These are phyloP conservation scores for Penicillium turbatum DNA, from an alignment of 495 filamentous ascomycete species.

Conservation along the genomic window DNA sequence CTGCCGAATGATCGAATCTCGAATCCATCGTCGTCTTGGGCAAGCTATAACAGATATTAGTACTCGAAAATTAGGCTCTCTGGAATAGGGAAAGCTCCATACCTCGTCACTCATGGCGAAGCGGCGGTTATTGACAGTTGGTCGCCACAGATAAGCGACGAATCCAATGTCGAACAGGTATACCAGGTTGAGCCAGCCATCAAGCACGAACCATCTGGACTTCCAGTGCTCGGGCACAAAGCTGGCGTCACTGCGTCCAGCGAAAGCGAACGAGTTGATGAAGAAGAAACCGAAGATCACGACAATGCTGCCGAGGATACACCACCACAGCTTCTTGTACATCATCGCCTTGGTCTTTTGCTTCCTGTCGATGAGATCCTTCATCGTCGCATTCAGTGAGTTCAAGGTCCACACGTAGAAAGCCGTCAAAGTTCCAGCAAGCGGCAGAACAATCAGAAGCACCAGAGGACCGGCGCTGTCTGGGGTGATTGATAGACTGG, in stretches of 20 bases:
- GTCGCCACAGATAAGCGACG: constrained; percentile 95
- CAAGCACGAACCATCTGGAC: constrained; percentile 92
- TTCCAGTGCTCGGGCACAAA: constrained; percentile 97
- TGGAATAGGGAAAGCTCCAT: constrained; percentile 14
- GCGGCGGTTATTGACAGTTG: constrained; percentile 91
- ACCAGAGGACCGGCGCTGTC: constrained; percentile 71
- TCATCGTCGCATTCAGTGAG: constrained; percentile 89
- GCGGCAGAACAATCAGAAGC: constrained; percentile 89
- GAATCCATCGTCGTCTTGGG: constrained; percentile 97
- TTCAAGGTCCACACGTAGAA: constrained; percentile 99
- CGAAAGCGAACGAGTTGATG: constrained; percentile 91
- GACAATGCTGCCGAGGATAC: constrained; percentile 83
- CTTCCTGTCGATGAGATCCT: constrained; percentile 88
- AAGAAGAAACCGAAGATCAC: constrained; percentile 97
- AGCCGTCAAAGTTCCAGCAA: constrained; percentile 87
- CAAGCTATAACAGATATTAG: constrained; percentile 55
- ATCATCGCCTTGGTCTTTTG: constrained; percentile 90
- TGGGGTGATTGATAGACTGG: constrained; percentile 82
- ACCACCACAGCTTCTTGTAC: constrained; percentile 99
- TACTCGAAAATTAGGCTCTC: neutral
- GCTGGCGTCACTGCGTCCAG: constrained; percentile 71
- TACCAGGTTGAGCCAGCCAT: constrained; percentile 96
- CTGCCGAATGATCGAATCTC: constrained; percentile 92
- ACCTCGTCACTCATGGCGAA: constrained; percentile 99
- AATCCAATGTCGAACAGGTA: constrained; percentile 89